Evolutionary conservation across 768 basidiomycete species (phyloP).

Genomic region (Asterophora lycoperdoides): DNA sequence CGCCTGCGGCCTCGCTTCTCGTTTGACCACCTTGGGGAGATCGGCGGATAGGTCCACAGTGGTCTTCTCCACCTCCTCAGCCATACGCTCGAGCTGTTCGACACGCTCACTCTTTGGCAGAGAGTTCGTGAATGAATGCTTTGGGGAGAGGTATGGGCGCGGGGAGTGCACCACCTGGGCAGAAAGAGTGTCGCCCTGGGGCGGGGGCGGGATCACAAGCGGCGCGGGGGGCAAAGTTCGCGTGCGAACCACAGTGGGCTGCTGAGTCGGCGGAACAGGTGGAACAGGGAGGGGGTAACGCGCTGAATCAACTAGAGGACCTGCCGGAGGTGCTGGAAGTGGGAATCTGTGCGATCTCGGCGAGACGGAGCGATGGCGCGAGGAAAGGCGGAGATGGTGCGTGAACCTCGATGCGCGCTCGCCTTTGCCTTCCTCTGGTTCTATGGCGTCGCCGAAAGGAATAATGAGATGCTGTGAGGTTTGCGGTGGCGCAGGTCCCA

Average conservation of each 20-base stretch:
- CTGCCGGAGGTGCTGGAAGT: slow-evolving; percentile 24
- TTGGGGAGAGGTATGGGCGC: slow-evolving; percentile 65
- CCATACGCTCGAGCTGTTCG: slow-evolving; percentile 68
- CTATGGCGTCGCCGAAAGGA: slow-evolving; percentile 13
- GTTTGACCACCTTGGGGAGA: slow-evolving; percentile 21
- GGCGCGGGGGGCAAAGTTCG: slow-evolving; percentile 7
- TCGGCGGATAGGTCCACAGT: slow-evolving; percentile 35
- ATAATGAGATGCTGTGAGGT: slow-evolving; percentile 13
- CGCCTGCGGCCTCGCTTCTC: not conserved
- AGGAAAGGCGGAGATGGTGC: slow-evolving; percentile 53
- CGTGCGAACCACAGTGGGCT: not conserved
- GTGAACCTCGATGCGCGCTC: slow-evolving; percentile 54
- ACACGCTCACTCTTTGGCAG: slow-evolving; percentile 56
- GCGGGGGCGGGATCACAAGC: not conserved
- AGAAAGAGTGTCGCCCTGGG: not conserved
- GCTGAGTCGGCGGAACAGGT: not conserved
- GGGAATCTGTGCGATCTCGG: slow-evolving; percentile 55
- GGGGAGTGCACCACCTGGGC: slow-evolving; percentile 53
- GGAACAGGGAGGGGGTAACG: slow-evolving; percentile 9
- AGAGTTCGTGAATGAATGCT: slow-evolving; percentile 44
- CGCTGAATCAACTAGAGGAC: no score
- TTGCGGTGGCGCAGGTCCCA: slow-evolving; percentile 11
- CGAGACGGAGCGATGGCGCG: slow-evolving; percentile 59
- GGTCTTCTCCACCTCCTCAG: slow-evolving; percentile 46
- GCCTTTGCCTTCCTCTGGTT: slow-evolving; percentile 57